These are phyloP conservation scores for Conringia planisiliqua DNA, from an alignment of 345 rosid genomes.

Conservation along the genomic window DNA sequence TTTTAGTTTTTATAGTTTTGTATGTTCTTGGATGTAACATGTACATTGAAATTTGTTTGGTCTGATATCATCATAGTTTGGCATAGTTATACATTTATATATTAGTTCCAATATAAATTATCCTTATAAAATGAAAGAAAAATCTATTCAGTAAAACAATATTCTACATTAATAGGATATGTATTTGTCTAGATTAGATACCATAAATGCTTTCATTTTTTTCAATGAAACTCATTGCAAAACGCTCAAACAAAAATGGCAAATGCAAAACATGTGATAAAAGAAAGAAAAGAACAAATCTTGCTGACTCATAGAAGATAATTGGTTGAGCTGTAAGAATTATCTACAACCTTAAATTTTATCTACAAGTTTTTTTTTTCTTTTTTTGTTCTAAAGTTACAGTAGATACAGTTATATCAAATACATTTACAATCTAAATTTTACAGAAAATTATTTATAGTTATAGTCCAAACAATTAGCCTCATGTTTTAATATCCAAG, in stretches of 20 bases:
- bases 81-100: background rate
- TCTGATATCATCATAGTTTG: background rate
- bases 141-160: background rate
- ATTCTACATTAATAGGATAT: background rate
- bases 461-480: too few species aligned
- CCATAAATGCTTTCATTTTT: background rate
- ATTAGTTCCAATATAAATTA: background rate
- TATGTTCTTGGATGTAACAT: background rate
- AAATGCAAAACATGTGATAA: background rate
- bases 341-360: too few species aligned
- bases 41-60: background rate
- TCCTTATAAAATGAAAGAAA: background rate
- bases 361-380: too few species aligned
- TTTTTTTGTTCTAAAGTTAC: too few species aligned
- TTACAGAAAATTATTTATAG: too few species aligned
- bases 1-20: background rate
- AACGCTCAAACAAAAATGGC: background rate
- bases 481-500: background rate
- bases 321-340: too few species aligned
- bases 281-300: background rate
- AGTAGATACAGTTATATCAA: too few species aligned
- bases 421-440: too few species aligned
- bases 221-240: background rate
- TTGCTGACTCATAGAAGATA: too few species aligned
- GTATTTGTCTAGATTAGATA: background rate